Conservation (phyloP, 345 rosid genomes). For the Acer yangbiense region DNA sequence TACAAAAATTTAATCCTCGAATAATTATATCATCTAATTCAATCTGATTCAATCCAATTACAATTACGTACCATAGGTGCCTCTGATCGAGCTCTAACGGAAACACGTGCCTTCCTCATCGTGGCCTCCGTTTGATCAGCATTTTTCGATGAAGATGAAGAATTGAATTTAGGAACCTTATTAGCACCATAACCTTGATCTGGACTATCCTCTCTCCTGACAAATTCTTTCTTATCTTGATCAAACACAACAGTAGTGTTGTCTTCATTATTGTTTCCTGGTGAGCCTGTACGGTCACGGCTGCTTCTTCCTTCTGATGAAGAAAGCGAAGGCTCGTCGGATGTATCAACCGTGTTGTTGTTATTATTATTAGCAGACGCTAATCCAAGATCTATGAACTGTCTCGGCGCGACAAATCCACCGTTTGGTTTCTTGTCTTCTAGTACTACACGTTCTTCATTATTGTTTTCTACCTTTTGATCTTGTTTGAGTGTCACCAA, state of each 20-base stretch:
- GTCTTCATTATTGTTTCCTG: constrained; percentile 25
- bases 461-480: constrained; percentile 6
- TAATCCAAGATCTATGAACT: constrained; percentile 57
- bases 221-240: constrained; percentile 31
- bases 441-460: constrained; percentile 6
- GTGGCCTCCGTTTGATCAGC: constrained; percentile 70
- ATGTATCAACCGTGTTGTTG: constrained; percentile 11
- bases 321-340: constrained; percentile 46
- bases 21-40: background rate
- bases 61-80: constrained; percentile 30
- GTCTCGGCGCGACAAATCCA: constrained; percentile 38
- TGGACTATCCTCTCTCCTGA: constrained; percentile 41
- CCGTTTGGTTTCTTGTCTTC: constrained; percentile 28
- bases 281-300: constrained; percentile 41
- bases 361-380: constrained; percentile 13
- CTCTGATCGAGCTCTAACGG: constrained; percentile 67
- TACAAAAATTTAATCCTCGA: no score
- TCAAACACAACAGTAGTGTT: background rate
- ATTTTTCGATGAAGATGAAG: constrained; percentile 39
- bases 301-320: constrained; percentile 56
- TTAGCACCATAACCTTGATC: constrained; percentile 42
- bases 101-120: constrained; percentile 70
- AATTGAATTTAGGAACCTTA: constrained; percentile 49
- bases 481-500: constrained; percentile 29
- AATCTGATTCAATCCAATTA: background rate